Evolutionary conservation across 129 eudicot species (phyloP), one percentile per base, ranked within the genome.

Genomic region (Chrysanthemum lavandulifolium): DNA sequence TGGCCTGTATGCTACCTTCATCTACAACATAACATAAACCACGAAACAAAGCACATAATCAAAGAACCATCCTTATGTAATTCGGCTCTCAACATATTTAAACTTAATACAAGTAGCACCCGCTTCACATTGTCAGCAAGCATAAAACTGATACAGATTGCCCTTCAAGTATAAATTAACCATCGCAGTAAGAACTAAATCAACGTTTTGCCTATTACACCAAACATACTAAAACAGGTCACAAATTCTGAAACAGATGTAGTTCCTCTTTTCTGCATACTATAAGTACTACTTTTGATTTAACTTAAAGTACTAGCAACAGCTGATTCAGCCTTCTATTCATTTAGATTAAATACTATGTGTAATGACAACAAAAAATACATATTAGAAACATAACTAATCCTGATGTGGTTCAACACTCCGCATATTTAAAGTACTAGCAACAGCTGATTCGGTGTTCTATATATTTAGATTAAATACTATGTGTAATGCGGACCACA

Each of bases 1-100:
- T 15, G 97, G 97, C 82, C 84, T 81, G 79, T 94, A 90, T 57
- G 96, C 94, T 76, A 88, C 83, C 85, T 88, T 94, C 80, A 94
- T 87, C 99, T 94, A 86, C 74, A 50, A 3, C 53, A 55, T 18
- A 72, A 65, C 13, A 31, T 27, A 40, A 68, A 58, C 74, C 69
- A 45, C 56, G 47, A 40, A 50, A 43, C 19, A 60, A 79, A 27
- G 21, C 48, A 60, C 40, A 19, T 68, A 6, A 40, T 8, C 31
- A 15, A 58, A 33, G 23, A 49, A 67, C 13, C 61, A 29, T 61
- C 15, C 45, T 67, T 50, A 18, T 50, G 49, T 76, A 19, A 69
- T 61, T 49, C 56, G 56, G 52, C 10, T 8, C 64, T 51, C 58
- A 31, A 74, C 64, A 74, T 14, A 74, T 31, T 64, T 25, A 52